Evolutionary conservation across 2,329 filamentous ascomycete species (phyloP).

Genomic region (Ilyonectria destructans): DNA sequence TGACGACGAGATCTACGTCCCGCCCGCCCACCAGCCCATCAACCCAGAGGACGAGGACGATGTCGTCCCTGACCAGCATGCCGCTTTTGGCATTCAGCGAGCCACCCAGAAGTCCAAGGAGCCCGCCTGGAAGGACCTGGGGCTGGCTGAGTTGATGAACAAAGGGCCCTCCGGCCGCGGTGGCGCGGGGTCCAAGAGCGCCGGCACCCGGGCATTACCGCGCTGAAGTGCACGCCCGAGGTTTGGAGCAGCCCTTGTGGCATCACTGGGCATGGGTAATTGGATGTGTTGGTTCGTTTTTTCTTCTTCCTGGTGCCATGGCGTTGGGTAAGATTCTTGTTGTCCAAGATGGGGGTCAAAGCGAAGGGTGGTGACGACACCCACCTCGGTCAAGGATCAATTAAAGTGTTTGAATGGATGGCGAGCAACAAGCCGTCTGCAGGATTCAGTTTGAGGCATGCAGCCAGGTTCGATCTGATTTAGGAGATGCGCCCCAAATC

Average conservation of each 20-base stretch:
- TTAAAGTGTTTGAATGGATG: not conserved
- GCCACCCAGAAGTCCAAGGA: constrained; percentile 82
- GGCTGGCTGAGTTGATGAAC: constrained; percentile 79
- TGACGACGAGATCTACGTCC: constrained; percentile 88
- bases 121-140: constrained; percentile 85
- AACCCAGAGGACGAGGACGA: constrained; percentile 93
- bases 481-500: not conserved
- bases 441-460: not conserved
- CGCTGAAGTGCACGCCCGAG: constrained; percentile 20
- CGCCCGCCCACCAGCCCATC: constrained; percentile 83
- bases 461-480: not conserved
- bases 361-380: not conserved
- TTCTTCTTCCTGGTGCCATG: constrained; percentile 24
- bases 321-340: constrained; percentile 35
- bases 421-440: not conserved
- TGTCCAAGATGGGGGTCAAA: not conserved
- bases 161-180: constrained; percentile 65
- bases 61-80: constrained; percentile 90
- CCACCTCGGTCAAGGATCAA: not conserved
- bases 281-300: not conserved
- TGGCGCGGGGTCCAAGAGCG: constrained; percentile 41
- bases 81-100: constrained; percentile 87
- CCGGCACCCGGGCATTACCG: constrained; percentile 38
- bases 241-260: not conserved
- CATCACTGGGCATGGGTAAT: not conserved